Percentiles rank a stretch among this genome's conserved stretches.
These are phyloP conservation scores for Cyclostephanos tholiformis DNA, from an alignment of 108 stramenopile genomes.

Conservation along the genomic window DNA sequence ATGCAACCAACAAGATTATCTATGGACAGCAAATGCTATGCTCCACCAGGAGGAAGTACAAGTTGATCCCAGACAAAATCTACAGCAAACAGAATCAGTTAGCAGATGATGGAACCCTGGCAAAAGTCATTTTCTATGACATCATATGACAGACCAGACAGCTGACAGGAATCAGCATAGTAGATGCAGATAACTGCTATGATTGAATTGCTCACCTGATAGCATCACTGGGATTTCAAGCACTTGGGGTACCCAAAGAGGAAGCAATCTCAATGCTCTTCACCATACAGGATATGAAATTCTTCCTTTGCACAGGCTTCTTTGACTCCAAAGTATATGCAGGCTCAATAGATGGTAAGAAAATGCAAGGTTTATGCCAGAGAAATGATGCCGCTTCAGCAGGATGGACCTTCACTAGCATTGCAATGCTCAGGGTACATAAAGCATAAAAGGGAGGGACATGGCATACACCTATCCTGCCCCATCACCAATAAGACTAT, in stretches of 20 bases:
- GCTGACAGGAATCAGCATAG: background rate
- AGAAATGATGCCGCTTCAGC: background rate
- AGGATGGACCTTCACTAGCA: background rate
- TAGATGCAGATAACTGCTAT: slow-evolving; percentile 2
- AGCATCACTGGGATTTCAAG: background rate
- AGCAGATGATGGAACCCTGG: too few species aligned
- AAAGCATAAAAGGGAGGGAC: too few species aligned
- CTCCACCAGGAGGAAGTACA: too few species aligned
- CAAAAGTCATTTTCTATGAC: background rate
- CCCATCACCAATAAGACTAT: too few species aligned
- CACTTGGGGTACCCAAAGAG: background rate
- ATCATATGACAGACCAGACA: background rate
- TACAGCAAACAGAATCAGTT: too few species aligned
- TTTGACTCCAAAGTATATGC: too few species aligned
- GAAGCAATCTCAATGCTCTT: background rate
- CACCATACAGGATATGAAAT: too few species aligned
- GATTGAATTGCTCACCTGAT: background rate
- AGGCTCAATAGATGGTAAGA: too few species aligned
- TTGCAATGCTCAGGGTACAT: background rate
- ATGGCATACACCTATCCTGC: too few species aligned
- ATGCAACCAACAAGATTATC: slow-evolving; percentile 15
- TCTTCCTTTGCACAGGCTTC: too few species aligned
- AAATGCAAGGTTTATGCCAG: too few species aligned
- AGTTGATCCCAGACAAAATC: too few species aligned
- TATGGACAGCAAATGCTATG: slow-evolving; percentile 9